These are phyloP conservation scores for Aspergillus sp. DNA, from an alignment of 2,329 filamentous ascomycete genomes.

Conservation along the genomic window DNA sequence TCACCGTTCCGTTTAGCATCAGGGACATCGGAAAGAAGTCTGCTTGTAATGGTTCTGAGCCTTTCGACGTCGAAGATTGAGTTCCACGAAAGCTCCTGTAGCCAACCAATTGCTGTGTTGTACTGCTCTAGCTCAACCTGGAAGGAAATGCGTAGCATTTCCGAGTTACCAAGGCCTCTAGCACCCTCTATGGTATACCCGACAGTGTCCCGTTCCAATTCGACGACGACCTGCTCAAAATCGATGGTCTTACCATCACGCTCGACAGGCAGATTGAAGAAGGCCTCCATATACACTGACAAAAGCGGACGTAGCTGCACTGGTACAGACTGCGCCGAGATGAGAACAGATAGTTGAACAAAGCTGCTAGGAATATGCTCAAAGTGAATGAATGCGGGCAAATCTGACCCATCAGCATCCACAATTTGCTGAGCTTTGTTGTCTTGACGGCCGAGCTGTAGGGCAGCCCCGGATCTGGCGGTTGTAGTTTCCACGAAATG, in stretches of 20 bases:
- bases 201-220: conserved; percentile 88
- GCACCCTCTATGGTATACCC: conserved; percentile 73
- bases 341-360: conserved; percentile 76
- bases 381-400: conserved; percentile 93
- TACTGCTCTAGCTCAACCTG: conserved; percentile 90
- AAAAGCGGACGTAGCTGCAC: conserved; percentile 82
- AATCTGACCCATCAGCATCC: conserved; percentile 62
- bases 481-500: conserved; percentile 90
- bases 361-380: conserved; percentile 94
- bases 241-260: conserved; percentile 73
- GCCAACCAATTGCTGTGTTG: conserved; percentile 74
- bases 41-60: conserved; percentile 65
- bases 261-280: conserved; percentile 87
- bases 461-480: conserved; percentile 77
- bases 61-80: conserved; percentile 79
- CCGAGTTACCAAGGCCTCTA: conserved; percentile 69
- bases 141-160: conserved; percentile 79
- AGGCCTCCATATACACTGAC: conserved; percentile 82
- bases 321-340: conserved; percentile 76
- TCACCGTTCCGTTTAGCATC: conserved; percentile 83
- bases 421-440: conserved; percentile 74
- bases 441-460: conserved; percentile 64
- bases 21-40: conserved; percentile 87
- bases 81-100: conserved; percentile 82
- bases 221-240: conserved; percentile 90